Percentiles rank a stretch among this genome's conserved stretches.
Evolutionary conservation across 2,329 filamentous ascomycete genomes (phyloP).

Genomic region (Beauveria brongniartii): DNA sequence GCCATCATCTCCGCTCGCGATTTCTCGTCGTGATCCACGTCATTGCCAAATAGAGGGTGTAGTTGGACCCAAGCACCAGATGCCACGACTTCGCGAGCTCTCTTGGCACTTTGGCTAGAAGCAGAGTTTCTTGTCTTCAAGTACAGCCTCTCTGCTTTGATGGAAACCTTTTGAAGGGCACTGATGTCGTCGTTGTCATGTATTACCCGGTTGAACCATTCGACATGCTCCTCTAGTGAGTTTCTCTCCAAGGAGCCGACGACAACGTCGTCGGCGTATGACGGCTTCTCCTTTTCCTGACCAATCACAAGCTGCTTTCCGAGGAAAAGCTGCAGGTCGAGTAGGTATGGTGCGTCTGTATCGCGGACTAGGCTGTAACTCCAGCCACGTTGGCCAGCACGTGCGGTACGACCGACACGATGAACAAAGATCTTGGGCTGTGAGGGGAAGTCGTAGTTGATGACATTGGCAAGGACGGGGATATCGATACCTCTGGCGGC

Average conservation of each 20-base stretch:
- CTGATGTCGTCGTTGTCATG: constrained; percentile 67
- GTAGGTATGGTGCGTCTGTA: constrained; percentile 79
- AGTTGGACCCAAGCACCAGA: constrained; percentile 64
- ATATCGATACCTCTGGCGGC: constrained; percentile 97
- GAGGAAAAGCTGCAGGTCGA: constrained; percentile 91
- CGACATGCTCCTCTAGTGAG: constrained; percentile 64
- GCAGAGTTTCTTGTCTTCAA: constrained; percentile 83
- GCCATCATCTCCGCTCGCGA: constrained; percentile 81
- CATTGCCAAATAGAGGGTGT: constrained; percentile 72
- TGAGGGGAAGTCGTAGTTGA: constrained; percentile 97
- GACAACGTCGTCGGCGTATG: constrained; percentile 76
- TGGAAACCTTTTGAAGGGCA: constrained; percentile 62
- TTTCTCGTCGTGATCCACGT: constrained; percentile 56
- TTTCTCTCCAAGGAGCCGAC: constrained; percentile 70
- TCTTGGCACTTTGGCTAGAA: constrained; percentile 81
- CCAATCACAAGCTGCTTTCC: constrained; percentile 76
- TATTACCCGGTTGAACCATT: constrained; percentile 76
- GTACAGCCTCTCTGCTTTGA: constrained; percentile 90
- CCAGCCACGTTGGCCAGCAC: constrained; percentile 90
- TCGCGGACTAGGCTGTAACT: constrained; percentile 87
- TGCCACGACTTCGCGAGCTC: constrained; percentile 68
- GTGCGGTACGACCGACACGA: constrained; percentile 88
- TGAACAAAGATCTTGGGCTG: constrained; percentile 97
- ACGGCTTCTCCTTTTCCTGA: constrained; percentile 51
- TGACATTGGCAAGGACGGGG: constrained; percentile 88